These are phyloP conservation scores for Aspergillus sclerotioniger DNA, from an alignment of 495 filamentous ascomycete genomes.

Conservation along the genomic window DNA sequence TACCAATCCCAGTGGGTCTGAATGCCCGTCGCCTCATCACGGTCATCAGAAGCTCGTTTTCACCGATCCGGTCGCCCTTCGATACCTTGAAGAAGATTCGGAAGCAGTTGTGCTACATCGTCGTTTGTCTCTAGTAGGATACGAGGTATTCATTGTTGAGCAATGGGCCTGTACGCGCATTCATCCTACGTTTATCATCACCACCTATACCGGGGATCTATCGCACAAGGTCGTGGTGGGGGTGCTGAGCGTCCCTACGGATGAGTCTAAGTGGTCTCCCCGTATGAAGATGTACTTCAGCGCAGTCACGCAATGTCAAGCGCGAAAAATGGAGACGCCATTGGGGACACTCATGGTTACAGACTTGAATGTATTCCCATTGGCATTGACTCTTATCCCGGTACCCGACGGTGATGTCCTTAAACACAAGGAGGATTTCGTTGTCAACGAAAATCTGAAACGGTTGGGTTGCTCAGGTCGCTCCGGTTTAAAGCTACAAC, in stretches of 20 bases:
- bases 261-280: conserved; percentile 78
- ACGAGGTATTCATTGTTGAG: conserved; percentile 92
- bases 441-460: conserved; percentile 94
- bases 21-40: conserved; percentile 20
- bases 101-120: conserved; percentile 73
- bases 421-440: conserved; percentile 78
- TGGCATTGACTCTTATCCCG: conserved; percentile 80
- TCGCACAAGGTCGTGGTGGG: conserved; percentile 73
- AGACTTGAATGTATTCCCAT: conserved; percentile 86
- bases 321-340: conserved; percentile 74
- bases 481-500: conserved; percentile 73
- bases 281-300: conserved; percentile 80
- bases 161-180: conserved; percentile 95
- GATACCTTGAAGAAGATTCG: conserved; percentile 87
- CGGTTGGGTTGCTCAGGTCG: conserved; percentile 88
- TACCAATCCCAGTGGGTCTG: conserved; percentile 18
- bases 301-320: conserved; percentile 78
- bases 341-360: conserved; percentile 90
- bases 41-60: conserved; percentile 61
- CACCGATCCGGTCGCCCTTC: conserved; percentile 71
- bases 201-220: conserved; percentile 87
- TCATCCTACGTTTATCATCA: conserved; percentile 88
- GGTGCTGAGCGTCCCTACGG: conserved; percentile 79
- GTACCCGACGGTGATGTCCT: conserved; percentile 84
- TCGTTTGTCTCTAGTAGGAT: conserved; percentile 67